Evolutionary conservation across 2,329 filamentous ascomycete species (phyloP).

Genomic region (Fusarium sp.): DNA sequence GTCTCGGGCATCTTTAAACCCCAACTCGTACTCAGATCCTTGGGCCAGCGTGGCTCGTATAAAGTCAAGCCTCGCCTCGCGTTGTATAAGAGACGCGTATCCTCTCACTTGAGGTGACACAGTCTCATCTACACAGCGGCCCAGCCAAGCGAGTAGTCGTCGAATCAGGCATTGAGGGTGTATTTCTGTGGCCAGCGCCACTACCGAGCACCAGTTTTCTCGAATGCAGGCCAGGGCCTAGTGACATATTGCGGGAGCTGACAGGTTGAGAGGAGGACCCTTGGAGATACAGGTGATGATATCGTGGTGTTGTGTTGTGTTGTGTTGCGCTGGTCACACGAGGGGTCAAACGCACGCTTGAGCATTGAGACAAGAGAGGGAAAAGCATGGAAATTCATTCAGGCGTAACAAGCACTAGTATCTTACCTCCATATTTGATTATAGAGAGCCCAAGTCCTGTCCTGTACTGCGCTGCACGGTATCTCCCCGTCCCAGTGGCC

Average conservation of each 20-base stretch:
- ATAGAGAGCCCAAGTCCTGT: not conserved
- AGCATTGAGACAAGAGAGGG: conserved; percentile 1
- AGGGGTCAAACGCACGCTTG: conserved; percentile 22
- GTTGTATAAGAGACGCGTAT: conserved; percentile 23
- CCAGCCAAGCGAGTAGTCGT: conserved; percentile 24
- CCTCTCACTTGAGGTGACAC: conserved; percentile 35
- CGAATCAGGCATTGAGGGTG: conserved; percentile 26
- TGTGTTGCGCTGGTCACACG: conserved; percentile 23
- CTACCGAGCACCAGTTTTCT: not conserved
- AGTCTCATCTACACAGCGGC: conserved; percentile 13
- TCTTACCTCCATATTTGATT: conserved; percentile 38
- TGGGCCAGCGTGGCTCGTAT: conserved; percentile 7
- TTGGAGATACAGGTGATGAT: conserved; percentile 16
- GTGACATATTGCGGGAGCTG: conserved; percentile 6
- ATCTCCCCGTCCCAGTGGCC: conserved; percentile 12
- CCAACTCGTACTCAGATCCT: not conserved
- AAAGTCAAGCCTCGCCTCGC: conserved; percentile 5
- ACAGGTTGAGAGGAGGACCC: not conserved
- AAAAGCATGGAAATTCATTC: not conserved
- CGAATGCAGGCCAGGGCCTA: not conserved
- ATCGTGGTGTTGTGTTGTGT: not conserved
- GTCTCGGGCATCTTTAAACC: not conserved
- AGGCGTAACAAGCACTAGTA: conserved; percentile 2
- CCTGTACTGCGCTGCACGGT: conserved; percentile 2
- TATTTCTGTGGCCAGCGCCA: conserved; percentile 19